Percentiles rank a stretch among this genome's conserved stretches.
Evolutionary conservation across 352 stramenopile genomes (phyloP).

Genomic region (Stramenopiles sp.): DNA sequence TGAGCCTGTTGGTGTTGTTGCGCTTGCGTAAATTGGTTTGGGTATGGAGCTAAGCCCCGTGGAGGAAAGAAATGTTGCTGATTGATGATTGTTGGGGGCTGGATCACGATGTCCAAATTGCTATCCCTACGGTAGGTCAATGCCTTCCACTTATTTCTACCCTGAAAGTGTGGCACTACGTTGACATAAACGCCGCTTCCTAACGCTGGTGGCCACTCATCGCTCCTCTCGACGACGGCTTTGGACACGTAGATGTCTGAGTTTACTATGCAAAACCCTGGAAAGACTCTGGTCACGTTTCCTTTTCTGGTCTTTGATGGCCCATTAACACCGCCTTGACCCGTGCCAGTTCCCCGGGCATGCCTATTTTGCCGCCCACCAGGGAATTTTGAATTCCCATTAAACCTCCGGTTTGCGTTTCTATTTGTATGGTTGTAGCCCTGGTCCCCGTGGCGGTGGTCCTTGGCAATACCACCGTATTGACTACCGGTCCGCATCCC

Average conservation of each 20-base stretch:
- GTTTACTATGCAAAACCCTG: not conserved
- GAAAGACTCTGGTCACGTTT: not conserved
- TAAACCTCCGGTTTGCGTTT: too few relatives aligned
- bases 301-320: not conserved
- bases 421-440: too few relatives aligned
- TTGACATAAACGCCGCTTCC: not conserved
- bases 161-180: not conserved
- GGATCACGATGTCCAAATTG: not conserved
- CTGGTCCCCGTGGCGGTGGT: too few relatives aligned
- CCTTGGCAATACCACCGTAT: too few relatives aligned
- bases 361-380: too few relatives aligned
- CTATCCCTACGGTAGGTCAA: not conserved
- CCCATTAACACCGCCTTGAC: not conserved
- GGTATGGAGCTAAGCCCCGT: too few relatives aligned
- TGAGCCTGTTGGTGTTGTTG: not conserved
- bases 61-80: too few relatives aligned
- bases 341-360: too few relatives aligned
- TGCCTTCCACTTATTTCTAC: conserved; percentile 11
- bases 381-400: too few relatives aligned
- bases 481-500: too few relatives aligned
- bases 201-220: not conserved
- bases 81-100: not conserved
- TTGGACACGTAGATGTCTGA: not conserved
- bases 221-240: not conserved
- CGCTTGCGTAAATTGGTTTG: not conserved